Evolutionary conservation across 2,329 filamentous ascomycete species (phyloP).

Genomic region (Cordyceps militaris): DNA sequence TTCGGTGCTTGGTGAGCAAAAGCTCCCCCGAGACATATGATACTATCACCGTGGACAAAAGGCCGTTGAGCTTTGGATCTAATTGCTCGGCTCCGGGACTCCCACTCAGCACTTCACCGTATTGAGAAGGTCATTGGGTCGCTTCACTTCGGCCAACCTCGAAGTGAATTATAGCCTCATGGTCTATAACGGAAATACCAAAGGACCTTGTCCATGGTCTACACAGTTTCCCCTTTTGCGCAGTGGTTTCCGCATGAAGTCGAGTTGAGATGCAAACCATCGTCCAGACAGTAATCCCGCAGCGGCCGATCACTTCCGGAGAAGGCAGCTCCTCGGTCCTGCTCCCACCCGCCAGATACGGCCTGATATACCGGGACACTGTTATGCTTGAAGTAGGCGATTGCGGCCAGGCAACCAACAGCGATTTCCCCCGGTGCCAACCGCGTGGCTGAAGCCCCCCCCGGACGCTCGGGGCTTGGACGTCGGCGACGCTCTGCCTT

Average conservation of each 20-base stretch:
- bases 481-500: too few species aligned
- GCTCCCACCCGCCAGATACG: neutral
- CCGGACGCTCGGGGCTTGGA: too few species aligned
- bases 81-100: too few species aligned
- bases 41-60: too few species aligned
- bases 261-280: neutral
- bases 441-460: too few species aligned
- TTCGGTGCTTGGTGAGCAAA: too few species aligned
- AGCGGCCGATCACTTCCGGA: neutral
- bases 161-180: neutral
- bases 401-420: too few species aligned
- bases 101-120: neutral
- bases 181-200: neutral
- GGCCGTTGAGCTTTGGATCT: too few species aligned
- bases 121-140: neutral
- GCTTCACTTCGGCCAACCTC: neutral
- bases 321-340: neutral
- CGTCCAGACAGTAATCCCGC: neutral
- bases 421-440: too few species aligned
- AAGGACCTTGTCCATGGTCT: neutral
- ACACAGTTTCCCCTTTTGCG: neutral
- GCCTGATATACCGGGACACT: neutral
- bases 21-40: too few species aligned
- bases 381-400: too few species aligned
- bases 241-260: neutral